These are phyloP conservation scores for Colletotrichum siamense DNA, from an alignment of 2,329 filamentous ascomycete species.

Conservation along the genomic window DNA sequence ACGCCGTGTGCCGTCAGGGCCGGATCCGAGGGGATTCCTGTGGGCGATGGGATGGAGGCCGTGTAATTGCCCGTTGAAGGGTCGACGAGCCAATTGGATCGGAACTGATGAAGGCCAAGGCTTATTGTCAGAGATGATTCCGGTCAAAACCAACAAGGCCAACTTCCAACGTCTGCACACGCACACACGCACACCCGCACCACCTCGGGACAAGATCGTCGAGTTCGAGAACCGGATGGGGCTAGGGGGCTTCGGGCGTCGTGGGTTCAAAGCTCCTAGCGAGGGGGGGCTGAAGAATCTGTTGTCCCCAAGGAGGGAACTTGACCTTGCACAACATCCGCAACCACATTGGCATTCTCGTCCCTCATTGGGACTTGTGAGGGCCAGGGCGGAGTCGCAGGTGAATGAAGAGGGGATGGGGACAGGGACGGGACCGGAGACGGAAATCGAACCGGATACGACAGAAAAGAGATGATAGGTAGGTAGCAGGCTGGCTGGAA, in stretches of 20 bases:
- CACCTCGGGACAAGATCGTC: background rate
- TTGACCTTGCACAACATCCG: background rate
- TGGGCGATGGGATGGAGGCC: constrained; percentile 77
- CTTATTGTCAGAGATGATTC: constrained; percentile 14
- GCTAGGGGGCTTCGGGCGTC: background rate
- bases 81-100: constrained; percentile 88
- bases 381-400: background rate
- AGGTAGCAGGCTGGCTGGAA: background rate
- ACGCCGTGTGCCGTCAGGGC: constrained; percentile 88
- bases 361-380: background rate
- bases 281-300: background rate
- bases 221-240: background rate
- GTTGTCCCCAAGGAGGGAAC: constrained; percentile 2
- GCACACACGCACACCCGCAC: background rate
- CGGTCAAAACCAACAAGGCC: background rate
- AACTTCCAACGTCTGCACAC: background rate
- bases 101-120: constrained; percentile 65
- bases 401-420: background rate
- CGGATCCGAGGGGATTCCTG: constrained; percentile 86
- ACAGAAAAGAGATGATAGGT: background rate
- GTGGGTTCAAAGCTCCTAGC: background rate
- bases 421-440: constrained; percentile 7
- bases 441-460: constrained; percentile 11
- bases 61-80: constrained; percentile 79
- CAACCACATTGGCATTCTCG: background rate